These are phyloP conservation scores for Kluyveromyces siamensis DNA, from an alignment of 805 yeast genomes.

Conservation along the genomic window DNA sequence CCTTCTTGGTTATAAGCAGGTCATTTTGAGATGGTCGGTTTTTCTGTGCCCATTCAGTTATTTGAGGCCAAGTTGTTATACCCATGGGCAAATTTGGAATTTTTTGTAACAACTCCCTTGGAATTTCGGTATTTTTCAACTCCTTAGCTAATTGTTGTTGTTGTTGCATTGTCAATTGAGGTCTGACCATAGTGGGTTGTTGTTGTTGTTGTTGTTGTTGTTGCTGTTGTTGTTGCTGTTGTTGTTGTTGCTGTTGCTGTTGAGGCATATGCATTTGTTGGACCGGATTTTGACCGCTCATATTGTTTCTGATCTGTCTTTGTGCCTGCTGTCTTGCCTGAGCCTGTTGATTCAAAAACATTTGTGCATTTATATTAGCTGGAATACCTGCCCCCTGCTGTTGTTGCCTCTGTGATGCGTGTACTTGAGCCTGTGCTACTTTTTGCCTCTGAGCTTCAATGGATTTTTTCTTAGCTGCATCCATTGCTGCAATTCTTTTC, in stretches of 20 bases:
- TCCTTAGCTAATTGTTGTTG: constrained; percentile 36
- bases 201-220: constrained; percentile 16
- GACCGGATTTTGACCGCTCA: constrained; percentile 2
- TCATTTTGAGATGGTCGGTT: constrained; percentile 50
- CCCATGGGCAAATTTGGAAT: constrained; percentile 74
- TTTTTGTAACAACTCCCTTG: constrained; percentile 51
- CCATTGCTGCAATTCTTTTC: constrained; percentile 36
- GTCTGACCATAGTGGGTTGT: constrained; percentile 8
- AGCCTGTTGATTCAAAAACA: constrained; percentile 39
- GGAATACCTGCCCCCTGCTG: constrained; percentile 10
- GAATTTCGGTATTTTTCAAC: constrained; percentile 62
- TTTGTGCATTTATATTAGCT: constrained; percentile 28
- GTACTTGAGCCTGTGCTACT: constrained; percentile 15
- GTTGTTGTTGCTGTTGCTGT: constrained; percentile 18
- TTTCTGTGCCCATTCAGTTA: constrained; percentile 52
- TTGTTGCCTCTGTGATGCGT: constrained; percentile 21
- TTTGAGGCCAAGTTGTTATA: constrained; percentile 73
- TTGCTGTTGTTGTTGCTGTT: constrained; percentile 18
- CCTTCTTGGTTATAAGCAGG: constrained; percentile 51
- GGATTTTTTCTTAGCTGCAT: constrained; percentile 26
- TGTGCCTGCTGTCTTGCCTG: constrained; percentile 45
- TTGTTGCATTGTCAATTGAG: constrained; percentile 20
- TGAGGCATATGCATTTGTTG: constrained; percentile 7
- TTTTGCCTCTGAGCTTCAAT: constrained; percentile 7
- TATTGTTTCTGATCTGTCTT: constrained; percentile 31